Conservation (phyloP, 805 yeast species). For the Wickerhamiella kazuoi region DNA sequence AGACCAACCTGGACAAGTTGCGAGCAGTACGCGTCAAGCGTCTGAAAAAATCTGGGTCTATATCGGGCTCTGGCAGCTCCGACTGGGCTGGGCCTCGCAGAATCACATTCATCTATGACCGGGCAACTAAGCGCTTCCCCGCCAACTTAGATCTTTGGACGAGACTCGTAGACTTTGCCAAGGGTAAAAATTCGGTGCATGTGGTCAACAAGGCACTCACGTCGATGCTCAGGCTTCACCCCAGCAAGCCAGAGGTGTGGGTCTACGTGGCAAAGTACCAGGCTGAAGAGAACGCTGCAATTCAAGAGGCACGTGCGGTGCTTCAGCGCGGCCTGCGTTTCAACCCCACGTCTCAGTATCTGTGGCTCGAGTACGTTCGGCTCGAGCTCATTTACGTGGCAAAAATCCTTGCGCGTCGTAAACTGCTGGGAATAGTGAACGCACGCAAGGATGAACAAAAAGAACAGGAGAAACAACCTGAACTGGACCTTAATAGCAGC, state of each 20-base stretch:
- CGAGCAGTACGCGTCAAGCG: conserved; percentile 55
- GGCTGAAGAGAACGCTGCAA: conserved; percentile 71
- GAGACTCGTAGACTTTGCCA: conserved; percentile 42
- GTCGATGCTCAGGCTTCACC: conserved; percentile 66
- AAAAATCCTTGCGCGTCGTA: conserved; percentile 66
- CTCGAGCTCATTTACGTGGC: conserved; percentile 77
- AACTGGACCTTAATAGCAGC: conserved; percentile 27
- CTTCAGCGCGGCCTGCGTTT: conserved; percentile 75
- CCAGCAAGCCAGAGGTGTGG: conserved; percentile 85
- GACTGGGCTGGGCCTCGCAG: conserved; percentile 80
- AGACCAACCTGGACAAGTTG: conserved; percentile 57
- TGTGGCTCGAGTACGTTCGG: conserved; percentile 77
- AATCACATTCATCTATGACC: conserved; percentile 61
- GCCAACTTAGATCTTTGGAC: conserved; percentile 66
- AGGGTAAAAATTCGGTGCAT: conserved; percentile 17
- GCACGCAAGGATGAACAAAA: conserved; percentile 28
- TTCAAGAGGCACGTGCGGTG: conserved; percentile 71
- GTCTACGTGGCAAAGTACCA: conserved; percentile 88
- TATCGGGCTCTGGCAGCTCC: conserved; percentile 28
- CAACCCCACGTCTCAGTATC: conserved; percentile 48
- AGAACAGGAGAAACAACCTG: conserved; percentile 7
- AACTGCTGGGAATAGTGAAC: conserved; percentile 51
- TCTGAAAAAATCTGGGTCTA: conserved; percentile 23
- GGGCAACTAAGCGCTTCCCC: conserved; percentile 69
- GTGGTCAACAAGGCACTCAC: conserved; percentile 43